Evolutionary conservation across 768 basidiomycete genomes (phyloP).

Genomic region (Xanthoconium stramineum): DNA sequence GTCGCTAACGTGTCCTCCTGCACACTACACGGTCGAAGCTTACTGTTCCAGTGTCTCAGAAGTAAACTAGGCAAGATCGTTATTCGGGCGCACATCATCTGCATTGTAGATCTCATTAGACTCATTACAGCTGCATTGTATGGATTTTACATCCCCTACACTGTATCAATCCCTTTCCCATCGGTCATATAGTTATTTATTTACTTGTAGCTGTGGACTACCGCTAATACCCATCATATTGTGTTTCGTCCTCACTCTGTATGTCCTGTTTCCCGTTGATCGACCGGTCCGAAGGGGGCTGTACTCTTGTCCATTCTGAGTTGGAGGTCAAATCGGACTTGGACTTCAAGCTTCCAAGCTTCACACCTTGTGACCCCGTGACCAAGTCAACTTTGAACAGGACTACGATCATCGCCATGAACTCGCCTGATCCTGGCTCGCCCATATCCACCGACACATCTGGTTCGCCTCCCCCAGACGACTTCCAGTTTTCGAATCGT

Average conservation of each 20-base stretch:
- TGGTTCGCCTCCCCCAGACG: slow-evolving; percentile 36
- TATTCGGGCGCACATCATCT: slow-evolving; percentile 16
- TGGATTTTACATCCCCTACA: slow-evolving; percentile 29
- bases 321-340: no score
- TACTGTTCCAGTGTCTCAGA: slow-evolving; percentile 44
- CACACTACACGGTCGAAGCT: no score
- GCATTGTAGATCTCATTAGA: slow-evolving; percentile 30
- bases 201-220: slow-evolving; percentile 27
- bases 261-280: no score
- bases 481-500: slow-evolving; percentile 29
- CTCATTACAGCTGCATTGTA: slow-evolving; percentile 27
- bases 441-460: slow-evolving; percentile 37
- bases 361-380: slow-evolving; percentile 17
- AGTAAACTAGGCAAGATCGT: slow-evolving; percentile 35
- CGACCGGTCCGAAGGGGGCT: no score
- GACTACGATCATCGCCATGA: slow-evolving; percentile 22
- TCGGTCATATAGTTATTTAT: slow-evolving; percentile 29
- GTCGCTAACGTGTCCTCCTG: no score
- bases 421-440: slow-evolving; percentile 37
- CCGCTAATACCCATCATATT: slow-evolving; percentile 21
- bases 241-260: slow-evolving; percentile 25
- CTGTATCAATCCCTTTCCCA: slow-evolving; percentile 29
- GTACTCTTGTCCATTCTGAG: no score
- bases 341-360: no score
- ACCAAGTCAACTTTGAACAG: background rate